Evolutionary conservation across 768 basidiomycete genomes (phyloP).

Genomic region (Suillus tomentosus): DNA sequence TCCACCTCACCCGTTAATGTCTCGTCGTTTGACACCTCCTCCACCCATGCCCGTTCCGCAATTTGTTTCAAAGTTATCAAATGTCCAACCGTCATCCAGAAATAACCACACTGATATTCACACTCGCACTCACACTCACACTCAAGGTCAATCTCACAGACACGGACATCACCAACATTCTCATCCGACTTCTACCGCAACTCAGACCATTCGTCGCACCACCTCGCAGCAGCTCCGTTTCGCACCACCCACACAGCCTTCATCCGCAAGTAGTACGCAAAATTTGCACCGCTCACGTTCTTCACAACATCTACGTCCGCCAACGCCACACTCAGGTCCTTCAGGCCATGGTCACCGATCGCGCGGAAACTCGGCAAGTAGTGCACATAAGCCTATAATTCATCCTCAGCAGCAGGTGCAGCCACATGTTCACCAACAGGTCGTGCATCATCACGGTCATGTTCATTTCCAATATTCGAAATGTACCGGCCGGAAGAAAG

Average conservation of each 20-base stretch:
- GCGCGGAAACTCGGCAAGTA: constrained; percentile 26
- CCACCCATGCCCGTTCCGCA: constrained; percentile 13
- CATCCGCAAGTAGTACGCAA: constrained; percentile 12
- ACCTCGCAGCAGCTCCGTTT: constrained; percentile 14
- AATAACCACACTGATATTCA: constrained; percentile 13
- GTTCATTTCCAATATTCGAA: constrained; percentile 46
- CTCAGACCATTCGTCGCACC: constrained; percentile 15
- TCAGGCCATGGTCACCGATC: constrained; percentile 19
- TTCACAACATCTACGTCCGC: not conserved
- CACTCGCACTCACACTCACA: constrained; percentile 2
- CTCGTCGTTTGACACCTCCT: not conserved
- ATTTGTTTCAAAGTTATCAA: constrained; percentile 14
- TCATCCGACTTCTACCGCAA: constrained; percentile 24
- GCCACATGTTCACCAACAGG: constrained; percentile 12
- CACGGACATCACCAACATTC: constrained; percentile 26
- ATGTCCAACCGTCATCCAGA: constrained; percentile 10
- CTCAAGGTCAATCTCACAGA: constrained; percentile 15
- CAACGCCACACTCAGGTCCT: constrained; percentile 12
- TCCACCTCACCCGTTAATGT: not conserved
- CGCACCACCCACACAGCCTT: constrained; percentile 5
- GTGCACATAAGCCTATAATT: constrained; percentile 6
- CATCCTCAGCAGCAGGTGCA: constrained; percentile 9
- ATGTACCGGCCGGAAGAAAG: constrained; percentile 55
- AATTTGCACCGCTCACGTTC: constrained; percentile 2
- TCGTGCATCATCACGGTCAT: constrained; percentile 17